Percentiles rank a stretch among this genome's conserved stretches.
Evolutionary conservation across 495 filamentous ascomycete genomes (phyloP).

Genomic region (Barbatosphaeria neglecta): DNA sequence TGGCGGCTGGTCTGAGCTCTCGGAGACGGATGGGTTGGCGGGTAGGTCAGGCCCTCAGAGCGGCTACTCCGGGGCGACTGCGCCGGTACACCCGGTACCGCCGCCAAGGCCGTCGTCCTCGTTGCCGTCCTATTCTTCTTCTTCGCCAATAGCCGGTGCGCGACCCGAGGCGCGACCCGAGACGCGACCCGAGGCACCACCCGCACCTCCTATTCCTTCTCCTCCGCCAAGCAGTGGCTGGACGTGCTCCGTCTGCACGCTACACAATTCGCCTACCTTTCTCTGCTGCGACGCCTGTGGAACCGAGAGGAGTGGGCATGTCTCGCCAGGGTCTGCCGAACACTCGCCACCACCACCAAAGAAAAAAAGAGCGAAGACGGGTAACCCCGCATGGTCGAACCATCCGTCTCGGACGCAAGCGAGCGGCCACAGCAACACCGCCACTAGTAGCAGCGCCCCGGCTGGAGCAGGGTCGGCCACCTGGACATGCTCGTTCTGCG

Average conservation of each 20-base stretch:
- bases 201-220: background rate
- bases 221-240: constrained; percentile 29
- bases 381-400: constrained; percentile 7
- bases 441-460: constrained; percentile 20
- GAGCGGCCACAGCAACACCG: constrained; percentile 8
- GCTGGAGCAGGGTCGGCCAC: constrained; percentile 28
- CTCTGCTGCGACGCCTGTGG: constrained; percentile 73
- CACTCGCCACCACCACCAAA: constrained; percentile 17
- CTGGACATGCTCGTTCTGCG: constrained; percentile 62
- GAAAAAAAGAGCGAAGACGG: constrained; percentile 1
- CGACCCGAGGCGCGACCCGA: no score
- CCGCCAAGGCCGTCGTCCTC: no score
- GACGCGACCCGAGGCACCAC: constrained; percentile 2
- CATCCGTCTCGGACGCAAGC: constrained; percentile 1
- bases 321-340: constrained; percentile 17
- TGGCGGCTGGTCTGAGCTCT: constrained; percentile 11
- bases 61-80: background rate
- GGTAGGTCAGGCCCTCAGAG: background rate
- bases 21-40: constrained; percentile 1
- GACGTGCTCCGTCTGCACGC: constrained; percentile 70
- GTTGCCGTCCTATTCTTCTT: background rate
- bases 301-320: constrained; percentile 43
- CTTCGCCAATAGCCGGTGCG: no score
- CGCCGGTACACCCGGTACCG: background rate
- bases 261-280: constrained; percentile 62